Percentiles rank a stretch among this genome's conserved stretches.
Conservation (phyloP, 805 yeast genomes). For the Candida awuae region DNA sequence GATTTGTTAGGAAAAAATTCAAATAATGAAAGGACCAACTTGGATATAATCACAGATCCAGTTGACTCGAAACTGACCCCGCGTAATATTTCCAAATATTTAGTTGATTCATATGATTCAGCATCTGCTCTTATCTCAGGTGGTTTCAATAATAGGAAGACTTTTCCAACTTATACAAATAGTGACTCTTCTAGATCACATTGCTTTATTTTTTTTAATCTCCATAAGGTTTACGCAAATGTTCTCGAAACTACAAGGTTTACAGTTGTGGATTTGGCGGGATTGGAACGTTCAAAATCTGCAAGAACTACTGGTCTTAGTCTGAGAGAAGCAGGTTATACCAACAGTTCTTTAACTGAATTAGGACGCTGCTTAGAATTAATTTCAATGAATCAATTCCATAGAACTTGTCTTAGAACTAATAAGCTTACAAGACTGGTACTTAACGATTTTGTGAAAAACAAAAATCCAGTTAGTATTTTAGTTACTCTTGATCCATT, state of each 20-base stretch:
- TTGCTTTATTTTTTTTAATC: constrained; percentile 36
- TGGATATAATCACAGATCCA: constrained; percentile 36
- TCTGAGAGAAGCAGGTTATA: constrained; percentile 40
- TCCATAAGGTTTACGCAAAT: constrained; percentile 16
- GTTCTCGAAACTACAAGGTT: constrained; percentile 30
- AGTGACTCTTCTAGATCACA: constrained; percentile 43
- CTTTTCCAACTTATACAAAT: constrained; percentile 38
- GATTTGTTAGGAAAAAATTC: constrained; percentile 26
- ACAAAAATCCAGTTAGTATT: constrained; percentile 26
- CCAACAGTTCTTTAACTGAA: constrained; percentile 42
- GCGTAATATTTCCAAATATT: constrained; percentile 33
- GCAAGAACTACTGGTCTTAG: constrained; percentile 39
- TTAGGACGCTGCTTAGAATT: constrained; percentile 41
- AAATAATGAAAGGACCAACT: constrained; percentile 21
- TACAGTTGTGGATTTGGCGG: constrained; percentile 44
- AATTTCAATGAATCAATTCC: constrained; percentile 31
- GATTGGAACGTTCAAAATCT: constrained; percentile 41
- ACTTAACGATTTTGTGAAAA: constrained; percentile 36
- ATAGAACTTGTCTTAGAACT: constrained; percentile 38
- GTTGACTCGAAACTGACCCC: constrained; percentile 39
- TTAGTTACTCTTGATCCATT: constrained; percentile 34
- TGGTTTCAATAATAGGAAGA: constrained; percentile 32
- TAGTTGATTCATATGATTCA: constrained; percentile 30
- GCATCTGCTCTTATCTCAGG: constrained; percentile 32
- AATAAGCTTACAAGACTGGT: constrained; percentile 43